Evolutionary conservation across 768 basidiomycete genomes (phyloP).

Genomic region (Tulasnella sp.): DNA sequence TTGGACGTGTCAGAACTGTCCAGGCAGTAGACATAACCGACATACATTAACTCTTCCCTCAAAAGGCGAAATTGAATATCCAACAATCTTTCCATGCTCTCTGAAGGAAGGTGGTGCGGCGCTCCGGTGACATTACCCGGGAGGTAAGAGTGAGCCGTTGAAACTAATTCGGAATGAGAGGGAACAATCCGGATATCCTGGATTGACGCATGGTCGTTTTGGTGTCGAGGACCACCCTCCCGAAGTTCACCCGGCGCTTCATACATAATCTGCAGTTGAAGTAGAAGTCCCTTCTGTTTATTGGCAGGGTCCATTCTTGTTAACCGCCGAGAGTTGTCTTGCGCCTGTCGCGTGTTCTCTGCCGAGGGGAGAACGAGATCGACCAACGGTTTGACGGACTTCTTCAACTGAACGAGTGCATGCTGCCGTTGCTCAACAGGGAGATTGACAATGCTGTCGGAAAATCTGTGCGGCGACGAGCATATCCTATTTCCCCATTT

Average conservation of each 20-base stretch:
- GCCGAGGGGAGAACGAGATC: constrained; percentile 48
- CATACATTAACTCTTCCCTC: constrained; percentile 64
- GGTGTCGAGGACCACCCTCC: constrained; percentile 54
- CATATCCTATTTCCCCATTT: constrained; percentile 36
- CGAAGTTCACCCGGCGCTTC: constrained; percentile 55
- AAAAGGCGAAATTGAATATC: constrained; percentile 74
- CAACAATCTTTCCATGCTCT: constrained; percentile 62
- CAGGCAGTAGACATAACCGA: constrained; percentile 41
- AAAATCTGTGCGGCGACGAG: constrained; percentile 38
- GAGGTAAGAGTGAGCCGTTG: constrained; percentile 48
- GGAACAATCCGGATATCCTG: constrained; percentile 60
- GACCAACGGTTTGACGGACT: constrained; percentile 15
- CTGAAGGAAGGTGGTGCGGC: constrained; percentile 55
- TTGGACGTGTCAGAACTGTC: too few species aligned
- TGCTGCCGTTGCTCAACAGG: constrained; percentile 39
- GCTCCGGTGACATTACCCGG: constrained; percentile 58
- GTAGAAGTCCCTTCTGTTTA: constrained; percentile 39
- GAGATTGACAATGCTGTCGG: constrained; percentile 43
- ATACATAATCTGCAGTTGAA: constrained; percentile 43
- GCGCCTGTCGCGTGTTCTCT: constrained; percentile 20
- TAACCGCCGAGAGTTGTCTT: background rate
- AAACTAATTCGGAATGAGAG: constrained; percentile 61
- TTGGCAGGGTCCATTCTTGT: constrained; percentile 29
- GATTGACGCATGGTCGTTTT: constrained; percentile 61
- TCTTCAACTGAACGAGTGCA: constrained; percentile 39